Conservation (phyloP, 2,329 filamentous ascomycete species). For the Talaromyces sp. region DNA sequence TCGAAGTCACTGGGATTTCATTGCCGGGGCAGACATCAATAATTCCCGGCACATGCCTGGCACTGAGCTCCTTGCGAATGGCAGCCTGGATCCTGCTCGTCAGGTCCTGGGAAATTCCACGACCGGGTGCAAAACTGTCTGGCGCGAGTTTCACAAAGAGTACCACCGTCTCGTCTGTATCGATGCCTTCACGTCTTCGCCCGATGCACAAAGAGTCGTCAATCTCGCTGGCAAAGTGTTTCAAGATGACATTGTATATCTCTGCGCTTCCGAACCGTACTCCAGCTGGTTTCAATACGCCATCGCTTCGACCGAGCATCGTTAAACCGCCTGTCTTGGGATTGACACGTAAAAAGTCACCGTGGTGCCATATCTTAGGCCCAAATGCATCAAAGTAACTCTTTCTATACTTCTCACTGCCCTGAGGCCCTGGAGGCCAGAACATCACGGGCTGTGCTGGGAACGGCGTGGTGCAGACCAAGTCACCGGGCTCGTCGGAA, state of each 20-base stretch:
- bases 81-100: constrained; percentile 58
- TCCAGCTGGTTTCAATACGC: constrained; percentile 85
- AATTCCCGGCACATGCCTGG: constrained; percentile 79
- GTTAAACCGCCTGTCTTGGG: constrained; percentile 67
- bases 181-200: constrained; percentile 59
- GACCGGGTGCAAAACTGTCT: constrained; percentile 10
- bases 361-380: constrained; percentile 74
- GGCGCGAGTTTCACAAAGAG: constrained; percentile 73
- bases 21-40: constrained; percentile 64
- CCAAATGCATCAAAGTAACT: constrained; percentile 85
- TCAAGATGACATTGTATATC: constrained; percentile 89
- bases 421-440: constrained; percentile 61
- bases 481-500: constrained; percentile 70
- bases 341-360: constrained; percentile 77
- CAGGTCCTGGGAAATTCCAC: constrained; percentile 55
- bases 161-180: constrained; percentile 79
- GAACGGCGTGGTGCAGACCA: constrained; percentile 82
- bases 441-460: constrained; percentile 88
- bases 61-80: constrained; percentile 73
- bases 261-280: constrained; percentile 91
- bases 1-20: constrained; percentile 85
- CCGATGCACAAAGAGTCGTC: constrained; percentile 87
- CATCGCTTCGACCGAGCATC: constrained; percentile 90
- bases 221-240: constrained; percentile 71
- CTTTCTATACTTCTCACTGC: constrained; percentile 68